A percentile compares a stretch with the other conserved stretches of the same genome.
Evolutionary conservation across 2,329 filamentous ascomycete genomes (phyloP).

Genomic region (Monosporascus sp.): DNA sequence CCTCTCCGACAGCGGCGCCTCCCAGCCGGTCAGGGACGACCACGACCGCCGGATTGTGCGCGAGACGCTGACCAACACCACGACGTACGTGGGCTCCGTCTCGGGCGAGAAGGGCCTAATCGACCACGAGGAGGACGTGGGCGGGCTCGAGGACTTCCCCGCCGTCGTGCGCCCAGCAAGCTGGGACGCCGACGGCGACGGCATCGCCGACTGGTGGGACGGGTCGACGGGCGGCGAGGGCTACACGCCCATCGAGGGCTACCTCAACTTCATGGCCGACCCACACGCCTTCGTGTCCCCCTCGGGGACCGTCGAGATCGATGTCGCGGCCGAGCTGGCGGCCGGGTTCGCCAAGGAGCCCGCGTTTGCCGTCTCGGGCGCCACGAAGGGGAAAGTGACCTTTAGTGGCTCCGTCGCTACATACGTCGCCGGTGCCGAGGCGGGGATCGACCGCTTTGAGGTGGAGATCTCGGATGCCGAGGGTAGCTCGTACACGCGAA

Average conservation of each 20-base stretch:
- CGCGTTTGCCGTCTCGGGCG: constrained; percentile 6
- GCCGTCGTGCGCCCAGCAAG: constrained; percentile 13
- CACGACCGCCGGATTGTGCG: constrained; percentile 28
- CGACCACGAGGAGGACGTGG: constrained; percentile 26
- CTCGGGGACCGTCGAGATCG: constrained; percentile 14
- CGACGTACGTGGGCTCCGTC: constrained; percentile 24
- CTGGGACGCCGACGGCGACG: constrained; percentile 29
- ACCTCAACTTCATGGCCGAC: constrained; percentile 30
- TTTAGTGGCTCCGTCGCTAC: constrained; percentile 8
- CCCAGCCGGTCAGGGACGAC: constrained; percentile 24
- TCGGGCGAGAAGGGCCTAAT: constrained; percentile 26
- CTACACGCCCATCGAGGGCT: constrained; percentile 27
- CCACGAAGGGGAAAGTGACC: constrained; percentile 8
- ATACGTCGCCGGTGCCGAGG: constrained; percentile 9
- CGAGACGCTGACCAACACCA: constrained; percentile 24
- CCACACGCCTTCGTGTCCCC: constrained; percentile 26
- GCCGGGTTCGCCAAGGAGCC: constrained; percentile 14
- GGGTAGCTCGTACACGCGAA: constrained; percentile 14
- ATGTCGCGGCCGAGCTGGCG: constrained; percentile 18
- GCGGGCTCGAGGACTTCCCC: constrained; percentile 28
- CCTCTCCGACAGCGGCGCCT: constrained; percentile 26
- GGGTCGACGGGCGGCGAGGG: constrained; percentile 25
- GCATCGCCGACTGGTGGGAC: constrained; percentile 31
- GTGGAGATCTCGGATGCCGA: constrained; percentile 12
- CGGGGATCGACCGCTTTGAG: constrained; percentile 11